Evolutionary conservation across 2,329 filamentous ascomycete species (phyloP).

Genomic region (Ophiognomonia clavigignenti-juglandacearum): DNA sequence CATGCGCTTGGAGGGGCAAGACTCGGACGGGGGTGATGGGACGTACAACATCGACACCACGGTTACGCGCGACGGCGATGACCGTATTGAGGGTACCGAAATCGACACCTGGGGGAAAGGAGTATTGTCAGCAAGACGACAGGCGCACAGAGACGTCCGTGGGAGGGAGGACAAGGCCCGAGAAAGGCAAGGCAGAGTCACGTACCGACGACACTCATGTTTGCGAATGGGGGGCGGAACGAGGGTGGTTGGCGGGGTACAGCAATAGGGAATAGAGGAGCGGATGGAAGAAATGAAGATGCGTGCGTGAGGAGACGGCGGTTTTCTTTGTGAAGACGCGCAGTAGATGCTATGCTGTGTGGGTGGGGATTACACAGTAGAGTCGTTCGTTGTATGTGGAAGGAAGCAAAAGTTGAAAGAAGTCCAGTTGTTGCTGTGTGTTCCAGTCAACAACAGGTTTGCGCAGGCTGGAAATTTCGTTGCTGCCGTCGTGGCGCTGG

Average conservation of each 20-base stretch:
- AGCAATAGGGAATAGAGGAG: background rate
- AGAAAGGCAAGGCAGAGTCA: slow-evolving; percentile 17
- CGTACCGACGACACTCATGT: slow-evolving; percentile 54
- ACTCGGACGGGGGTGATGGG: slow-evolving; percentile 18
- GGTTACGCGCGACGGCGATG: slow-evolving; percentile 94
- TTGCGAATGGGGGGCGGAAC: slow-evolving; percentile 25
- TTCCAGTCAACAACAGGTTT: background rate
- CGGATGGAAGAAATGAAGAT: background rate
- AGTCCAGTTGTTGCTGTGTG: background rate
- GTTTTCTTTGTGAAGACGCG: background rate
- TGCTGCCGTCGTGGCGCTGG: too few species aligned
- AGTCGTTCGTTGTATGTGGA: background rate
- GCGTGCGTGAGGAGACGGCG: background rate
- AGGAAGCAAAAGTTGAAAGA: background rate
- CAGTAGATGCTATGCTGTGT: background rate
- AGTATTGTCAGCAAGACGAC: slow-evolving; percentile 15
- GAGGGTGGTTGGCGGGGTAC: slow-evolving; percentile 13
- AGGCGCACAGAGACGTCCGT: background rate
- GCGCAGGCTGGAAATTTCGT: background rate
- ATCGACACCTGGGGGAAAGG: slow-evolving; percentile 63
- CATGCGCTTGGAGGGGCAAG: background rate
- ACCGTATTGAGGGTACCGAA: slow-evolving; percentile 96
- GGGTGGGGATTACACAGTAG: too few species aligned
- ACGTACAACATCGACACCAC: slow-evolving; percentile 98
- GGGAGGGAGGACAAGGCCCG: too few species aligned